A percentile compares a stretch with the other conserved stretches of the same genome.
Evolutionary conservation across 768 basidiomycete genomes (phyloP).

Genomic region (Russula brevipes): DNA sequence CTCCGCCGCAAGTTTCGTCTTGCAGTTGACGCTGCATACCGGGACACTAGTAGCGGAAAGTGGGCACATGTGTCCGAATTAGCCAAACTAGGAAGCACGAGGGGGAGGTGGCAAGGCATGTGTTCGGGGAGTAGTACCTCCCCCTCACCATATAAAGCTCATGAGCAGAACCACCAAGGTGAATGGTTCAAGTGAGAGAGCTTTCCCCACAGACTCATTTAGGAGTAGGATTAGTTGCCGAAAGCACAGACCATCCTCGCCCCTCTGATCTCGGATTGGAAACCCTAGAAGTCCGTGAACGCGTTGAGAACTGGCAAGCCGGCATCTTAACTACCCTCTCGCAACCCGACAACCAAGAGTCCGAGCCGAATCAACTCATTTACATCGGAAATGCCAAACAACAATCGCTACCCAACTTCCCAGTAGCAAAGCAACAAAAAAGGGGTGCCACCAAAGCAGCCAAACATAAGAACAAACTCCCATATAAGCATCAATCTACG

Average conservation of each 20-base stretch:
- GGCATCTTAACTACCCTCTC: conserved; percentile 4
- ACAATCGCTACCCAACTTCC: conserved; percentile 7
- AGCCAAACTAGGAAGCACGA: conserved; percentile 19
- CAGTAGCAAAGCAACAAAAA: conserved; percentile 2
- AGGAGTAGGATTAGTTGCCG: conserved; percentile 1
- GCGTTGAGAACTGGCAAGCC: conserved; percentile 17
- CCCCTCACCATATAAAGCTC: not conserved
- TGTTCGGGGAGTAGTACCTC: conserved; percentile 17
- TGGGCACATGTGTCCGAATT: conserved; percentile 22
- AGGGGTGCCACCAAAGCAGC: not conserved
- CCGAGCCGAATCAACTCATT: not conserved
- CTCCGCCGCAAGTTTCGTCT: conserved; percentile 18
- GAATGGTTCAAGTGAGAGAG: conserved; percentile 2
- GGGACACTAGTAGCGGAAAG: conserved; percentile 19
- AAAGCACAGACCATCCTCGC: conserved; percentile 9
- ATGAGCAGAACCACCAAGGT: conserved; percentile 10
- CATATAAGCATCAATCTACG: not conserved
- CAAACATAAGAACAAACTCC: conserved; percentile 2
- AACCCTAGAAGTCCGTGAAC: conserved; percentile 10
- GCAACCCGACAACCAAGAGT: not conserved
- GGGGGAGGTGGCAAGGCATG: conserved; percentile 19
- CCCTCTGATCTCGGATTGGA: conserved; percentile 3
- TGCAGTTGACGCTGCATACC: conserved; percentile 9
- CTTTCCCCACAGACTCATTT: conserved; percentile 1
- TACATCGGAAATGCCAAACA: not conserved